Evolutionary conservation across 495 filamentous ascomycete genomes (phyloP), one percentile per base, ranked within the genome.

Genomic region (Penicillium waksmanii): DNA sequence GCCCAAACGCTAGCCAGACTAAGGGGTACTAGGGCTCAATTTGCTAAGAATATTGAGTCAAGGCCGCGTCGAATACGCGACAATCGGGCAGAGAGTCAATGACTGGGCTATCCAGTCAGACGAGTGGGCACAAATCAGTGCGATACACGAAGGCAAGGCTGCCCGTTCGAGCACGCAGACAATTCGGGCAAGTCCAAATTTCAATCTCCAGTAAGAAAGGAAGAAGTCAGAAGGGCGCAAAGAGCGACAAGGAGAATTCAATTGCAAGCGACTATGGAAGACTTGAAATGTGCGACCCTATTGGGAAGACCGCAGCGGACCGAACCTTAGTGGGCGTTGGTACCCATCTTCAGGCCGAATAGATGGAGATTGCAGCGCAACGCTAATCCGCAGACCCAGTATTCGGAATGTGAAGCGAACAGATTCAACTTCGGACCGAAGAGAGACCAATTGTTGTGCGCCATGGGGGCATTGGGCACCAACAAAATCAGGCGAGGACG

Each of bases 401-500:
- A 65, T 63, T 40, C 51, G 56, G 53, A 58, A 62, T 50, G 49
- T 57, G 56, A 67, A 64, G 61, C 50, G 55, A 66, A 56, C 62
- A 54, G 21, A 62, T 67, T 74, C 58, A 46, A 71, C 61, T 60
- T 57, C 57, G 54, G 64, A 64, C 58, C 44, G 55, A 61, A 56
- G 58, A 54, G 65, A 60, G 57, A 61, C 74, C 73, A 75, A 75
- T 74, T 64, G 69, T 36, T 36, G 56, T 57, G 65, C 61, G 62
- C 67, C 66, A 64, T 62, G 56, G 48, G 50, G 49, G 23, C 66
- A 74, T 79, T 79, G 77, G 77, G 77, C 76, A 79, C 71, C 75
- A 79, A 78, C 46, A 40, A 51, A 35, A 57, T 71, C 69, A 65
- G 67, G 67, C 61, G 51, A 53, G 52, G 55, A 44, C 34, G 56